Percentiles rank a stretch among this genome's conserved stretches.
phyloP scores from a whole-genome alignment of 805 yeast genomes.

The Spencermartinsiella europaea region DNA sequence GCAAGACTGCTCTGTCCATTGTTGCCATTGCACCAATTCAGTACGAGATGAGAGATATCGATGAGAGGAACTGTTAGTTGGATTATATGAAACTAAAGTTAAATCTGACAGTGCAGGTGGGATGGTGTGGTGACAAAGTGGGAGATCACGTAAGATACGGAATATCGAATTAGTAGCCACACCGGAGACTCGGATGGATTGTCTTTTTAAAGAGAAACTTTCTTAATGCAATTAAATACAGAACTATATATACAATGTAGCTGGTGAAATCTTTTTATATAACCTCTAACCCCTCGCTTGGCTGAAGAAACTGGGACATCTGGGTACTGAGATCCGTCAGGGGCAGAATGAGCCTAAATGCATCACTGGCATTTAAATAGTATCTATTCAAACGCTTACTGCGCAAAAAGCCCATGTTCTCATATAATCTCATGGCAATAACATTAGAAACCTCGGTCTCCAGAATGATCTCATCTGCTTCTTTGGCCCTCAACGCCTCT shows the following conservation, averaged over 20 bases:
- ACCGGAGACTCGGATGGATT: too few relatives aligned
- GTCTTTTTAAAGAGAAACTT: too few relatives aligned
- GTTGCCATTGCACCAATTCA: background rate
- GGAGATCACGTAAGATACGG: too few relatives aligned
- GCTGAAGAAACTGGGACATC: slow-evolving; percentile 25
- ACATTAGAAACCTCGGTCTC: slow-evolving; percentile 85
- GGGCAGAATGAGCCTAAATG: slow-evolving; percentile 81
- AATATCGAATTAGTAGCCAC: too few relatives aligned
- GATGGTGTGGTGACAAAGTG: too few relatives aligned
- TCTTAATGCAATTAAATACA: too few relatives aligned
- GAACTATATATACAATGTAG: too few relatives aligned
- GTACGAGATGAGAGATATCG: too few relatives aligned
- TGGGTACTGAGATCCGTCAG: slow-evolving; percentile 52
- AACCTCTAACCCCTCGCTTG: background rate
- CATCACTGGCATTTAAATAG: slow-evolving; percentile 90
- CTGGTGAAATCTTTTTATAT: too few relatives aligned
- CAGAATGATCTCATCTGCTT: slow-evolving; percentile 85
- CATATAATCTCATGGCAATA: slow-evolving; percentile 66
- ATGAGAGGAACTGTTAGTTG: too few relatives aligned
- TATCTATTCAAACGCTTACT: slow-evolving; percentile 76
- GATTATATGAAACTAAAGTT: too few relatives aligned
- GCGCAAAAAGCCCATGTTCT: slow-evolving; percentile 69
- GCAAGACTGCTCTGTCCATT: slow-evolving; percentile 1
- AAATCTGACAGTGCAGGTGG: too few relatives aligned
- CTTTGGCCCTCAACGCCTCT: slow-evolving; percentile 53